Base-by-base conservation (phyloP, 202 grass and related monocot species). In the Zizania palustris region DNA sequence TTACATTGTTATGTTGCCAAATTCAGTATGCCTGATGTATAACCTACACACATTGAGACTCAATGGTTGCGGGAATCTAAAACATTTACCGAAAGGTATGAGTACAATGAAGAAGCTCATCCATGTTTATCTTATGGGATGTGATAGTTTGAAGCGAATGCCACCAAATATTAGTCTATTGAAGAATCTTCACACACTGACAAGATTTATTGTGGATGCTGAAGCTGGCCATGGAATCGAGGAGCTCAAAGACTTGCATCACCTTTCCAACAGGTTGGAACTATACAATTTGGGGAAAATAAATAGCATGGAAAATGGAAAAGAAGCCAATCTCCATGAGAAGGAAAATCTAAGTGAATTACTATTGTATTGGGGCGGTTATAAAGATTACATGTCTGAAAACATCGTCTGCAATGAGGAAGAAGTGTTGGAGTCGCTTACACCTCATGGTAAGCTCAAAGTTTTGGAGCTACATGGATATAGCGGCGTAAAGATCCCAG, bases 101-200 rank as follows among this genome's bases (percentile, higher is more conserved):
- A 41, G 0, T 37, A 11, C 21, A 10, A 35, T 89, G 49, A 62
- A 10, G 20, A 89, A 49, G 34, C 87, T 89, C 12, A 63, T n/a
- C 4, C 86, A 89, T 65, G 4, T 92, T 35, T 57, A 84, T 74
- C 73, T 89, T 15, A 7, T 72, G 6, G 45, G 9, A 7, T 89
- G 90, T 65, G 0, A 0, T 3, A 1, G 1, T 3, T 45, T 92
- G 39, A 12, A 63, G 1, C 13, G 40, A 0, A 86, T 87, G 83
- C 86, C 90, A 0, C 39, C 58, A 40, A 69, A 64, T 4, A 3
- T 92, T 3, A 9, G 65, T 14, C n/a, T 37, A 48, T 48, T 86
- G 10, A 60, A 54, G 0, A 41, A 77, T 7, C 71, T 92, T 7
- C 54, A 10, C 7, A 84, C 61, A 51, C 9, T 92, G 1, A 77